Evolutionary conservation across 129 eudicot genomes (phyloP), one percentile per base, ranked within the genome.

Genomic region (Arctium minus): DNA sequence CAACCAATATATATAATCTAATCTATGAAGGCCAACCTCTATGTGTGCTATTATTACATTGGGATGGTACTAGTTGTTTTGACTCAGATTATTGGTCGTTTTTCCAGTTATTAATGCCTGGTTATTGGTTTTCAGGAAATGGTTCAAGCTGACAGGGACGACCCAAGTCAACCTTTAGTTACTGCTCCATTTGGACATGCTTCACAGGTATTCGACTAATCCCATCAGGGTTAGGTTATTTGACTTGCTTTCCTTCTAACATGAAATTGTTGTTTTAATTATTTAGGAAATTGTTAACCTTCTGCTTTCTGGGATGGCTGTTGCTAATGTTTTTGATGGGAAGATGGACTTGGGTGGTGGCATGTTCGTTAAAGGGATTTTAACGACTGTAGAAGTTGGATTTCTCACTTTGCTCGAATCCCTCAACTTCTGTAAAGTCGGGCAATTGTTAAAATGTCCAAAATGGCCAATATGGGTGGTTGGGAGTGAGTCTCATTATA

Each of bases 181-280:
- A 96, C 99, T 15, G 98, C 98, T 84, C 99, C 99, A 50, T 96
- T 96, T 86, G 99, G 99, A 67, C 99, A 96, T 81, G 99, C 99
- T 18, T 96, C 99, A 72, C 99, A 96, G 99, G 99, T 96, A 89
- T n/a, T 60, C 68, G 9, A 17, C 29, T 12, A 18, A 27, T 74
- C 4, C 33, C 15, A 42, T 5, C 29, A 40, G 29, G 15, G 27
- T 73, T 40, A 4, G 22, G 8, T 17, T 40, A 35, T 35, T 36
- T 62, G 32, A 71, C 73, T 33, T 44, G 15, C 15, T 39, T 35
- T 22, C 5, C 78, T 38, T 53, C 70, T 65, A 35, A 48, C 84
- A 67, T 27, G 53, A 33, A 33, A 27, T 27, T n/a, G 30, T 74
- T 72, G 40, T 15, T 37, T 2, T 37, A 37, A 2, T 4, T 4